Percentiles rank a stretch among this genome's conserved stretches.
Evolutionary conservation across 2,329 filamentous ascomycete species (phyloP).

Genomic region (Ophiocordyceps robertsii): DNA sequence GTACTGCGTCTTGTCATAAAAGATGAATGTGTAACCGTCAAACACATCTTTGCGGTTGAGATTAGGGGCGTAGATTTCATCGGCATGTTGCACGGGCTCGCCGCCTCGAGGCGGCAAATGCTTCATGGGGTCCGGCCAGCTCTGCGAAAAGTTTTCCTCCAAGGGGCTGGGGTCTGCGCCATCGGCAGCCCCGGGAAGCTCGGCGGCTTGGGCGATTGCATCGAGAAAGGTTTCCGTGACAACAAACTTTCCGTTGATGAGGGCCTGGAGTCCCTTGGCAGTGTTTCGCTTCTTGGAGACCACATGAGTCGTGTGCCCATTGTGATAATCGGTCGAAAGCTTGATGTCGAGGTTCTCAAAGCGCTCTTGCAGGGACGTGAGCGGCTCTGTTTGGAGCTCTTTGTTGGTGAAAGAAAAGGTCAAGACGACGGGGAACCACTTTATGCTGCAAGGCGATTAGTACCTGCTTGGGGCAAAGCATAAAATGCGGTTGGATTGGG

Average conservation of each 20-base stretch:
- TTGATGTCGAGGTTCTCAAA: slow-evolving; percentile 87
- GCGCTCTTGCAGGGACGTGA: slow-evolving; percentile 28
- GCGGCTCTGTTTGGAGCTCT: slow-evolving; percentile 52
- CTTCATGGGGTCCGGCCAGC: slow-evolving; percentile 64
- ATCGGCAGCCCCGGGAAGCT: slow-evolving; percentile 30
- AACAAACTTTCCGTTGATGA: slow-evolving; percentile 69
- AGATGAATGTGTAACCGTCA: slow-evolving; percentile 77
- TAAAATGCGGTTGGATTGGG: not conserved
- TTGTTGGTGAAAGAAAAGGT: slow-evolving; percentile 43
- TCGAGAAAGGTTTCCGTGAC: slow-evolving; percentile 64
- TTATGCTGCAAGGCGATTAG: slow-evolving; percentile 37
- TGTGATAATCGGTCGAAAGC: slow-evolving; percentile 58
- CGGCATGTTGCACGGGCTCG: slow-evolving; percentile 57
- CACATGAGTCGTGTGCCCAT: slow-evolving; percentile 67
- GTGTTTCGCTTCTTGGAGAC: slow-evolving; percentile 85
- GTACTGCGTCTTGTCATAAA: slow-evolving; percentile 64
- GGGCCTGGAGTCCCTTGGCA: slow-evolving; percentile 69
- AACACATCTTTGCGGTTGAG: slow-evolving; percentile 57
- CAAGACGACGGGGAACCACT: slow-evolving; percentile 49
- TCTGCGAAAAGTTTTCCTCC: slow-evolving; percentile 64
- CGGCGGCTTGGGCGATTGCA: slow-evolving; percentile 50
- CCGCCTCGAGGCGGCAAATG: slow-evolving; percentile 63
- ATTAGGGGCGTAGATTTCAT: slow-evolving; percentile 61
- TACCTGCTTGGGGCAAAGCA: not conserved
- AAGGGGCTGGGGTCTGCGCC: slow-evolving; percentile 40